These are phyloP conservation scores for Haemoproteus tartakovskyi DNA, from an alignment of 169 alveolate species.

Conservation along the genomic window DNA sequence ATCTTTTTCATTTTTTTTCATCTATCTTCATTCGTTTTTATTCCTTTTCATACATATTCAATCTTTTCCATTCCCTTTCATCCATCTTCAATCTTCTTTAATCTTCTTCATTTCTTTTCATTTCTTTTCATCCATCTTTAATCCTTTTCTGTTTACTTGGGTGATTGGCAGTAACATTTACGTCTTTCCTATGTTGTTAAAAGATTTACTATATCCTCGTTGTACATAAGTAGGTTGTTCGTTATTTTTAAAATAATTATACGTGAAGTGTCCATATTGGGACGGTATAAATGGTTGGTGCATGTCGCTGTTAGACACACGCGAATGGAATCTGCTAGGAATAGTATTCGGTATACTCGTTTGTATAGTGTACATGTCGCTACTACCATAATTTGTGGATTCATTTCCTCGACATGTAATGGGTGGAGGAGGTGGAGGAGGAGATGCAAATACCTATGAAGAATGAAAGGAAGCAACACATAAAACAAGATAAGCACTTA, in stretches of 20 bases:
- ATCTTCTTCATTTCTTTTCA: too few relatives aligned
- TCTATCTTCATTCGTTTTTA: too few relatives aligned
- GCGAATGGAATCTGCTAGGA: constrained; percentile 31
- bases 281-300: constrained; percentile 38
- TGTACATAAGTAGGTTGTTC: constrained; percentile 52
- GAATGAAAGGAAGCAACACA: background rate
- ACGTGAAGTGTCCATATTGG: constrained; percentile 51
- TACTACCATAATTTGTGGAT: constrained; percentile 13
- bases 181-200: constrained; percentile 57
- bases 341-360: constrained; percentile 20
- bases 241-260: constrained; percentile 42
- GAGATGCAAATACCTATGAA: constrained; percentile 27
- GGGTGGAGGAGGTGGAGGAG: constrained; percentile 67
- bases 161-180: too few relatives aligned
- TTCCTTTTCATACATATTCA: too few relatives aligned
- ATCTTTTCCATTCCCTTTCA: too few relatives aligned
- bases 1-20: too few relatives aligned
- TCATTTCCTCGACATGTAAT: constrained; percentile 53
- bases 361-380: constrained; percentile 36
- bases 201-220: constrained; percentile 35
- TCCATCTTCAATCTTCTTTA: too few relatives aligned
- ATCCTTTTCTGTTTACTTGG: too few relatives aligned
- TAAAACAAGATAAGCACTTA: background rate
- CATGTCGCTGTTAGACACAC: constrained; percentile 28
- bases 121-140: too few relatives aligned